These are phyloP conservation scores for Arthroderma sp. DNA, from an alignment of 2,329 filamentous ascomycete species.

Conservation along the genomic window DNA sequence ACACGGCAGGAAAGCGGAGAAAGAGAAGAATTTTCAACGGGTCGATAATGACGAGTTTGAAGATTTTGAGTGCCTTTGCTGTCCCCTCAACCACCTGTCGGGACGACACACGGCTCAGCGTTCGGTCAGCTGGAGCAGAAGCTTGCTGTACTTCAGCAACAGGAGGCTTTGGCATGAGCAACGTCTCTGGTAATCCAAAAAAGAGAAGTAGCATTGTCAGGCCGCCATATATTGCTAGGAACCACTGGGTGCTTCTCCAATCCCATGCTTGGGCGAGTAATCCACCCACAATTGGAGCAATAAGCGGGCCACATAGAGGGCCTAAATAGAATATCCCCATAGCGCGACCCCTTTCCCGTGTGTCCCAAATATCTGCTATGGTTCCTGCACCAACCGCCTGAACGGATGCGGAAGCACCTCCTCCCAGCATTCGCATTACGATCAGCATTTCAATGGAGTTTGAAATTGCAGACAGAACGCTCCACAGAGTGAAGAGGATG, in stretches of 20 bases:
- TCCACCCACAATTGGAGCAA: slow-evolving; percentile 66
- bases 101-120: slow-evolving; percentile 44
- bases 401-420: slow-evolving; percentile 65
- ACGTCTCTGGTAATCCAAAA: slow-evolving; percentile 33
- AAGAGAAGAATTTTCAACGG: slow-evolving; percentile 58
- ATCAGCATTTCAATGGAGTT: slow-evolving; percentile 63
- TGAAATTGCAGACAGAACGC: slow-evolving; percentile 54
- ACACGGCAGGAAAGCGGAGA: slow-evolving; percentile 60
- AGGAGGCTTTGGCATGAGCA: slow-evolving; percentile 18
- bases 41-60: slow-evolving; percentile 55
- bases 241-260: slow-evolving; percentile 70
- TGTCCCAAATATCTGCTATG: slow-evolving; percentile 68
- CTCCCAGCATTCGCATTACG: slow-evolving; percentile 58
- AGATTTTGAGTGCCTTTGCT: slow-evolving; percentile 39
- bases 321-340: slow-evolving; percentile 78
- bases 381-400: slow-evolving; percentile 75
- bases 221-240: slow-evolving; percentile 56
- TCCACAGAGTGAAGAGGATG: slow-evolving; percentile 56
- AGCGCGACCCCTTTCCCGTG: slow-evolving; percentile 57
- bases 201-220: slow-evolving; percentile 28
- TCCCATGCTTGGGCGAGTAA: slow-evolving; percentile 53
- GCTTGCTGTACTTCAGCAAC: slow-evolving; percentile 15
- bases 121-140: slow-evolving; percentile 9
- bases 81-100: slow-evolving; percentile 47
- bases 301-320: slow-evolving; percentile 58